Evolutionary conservation across 257 asterid genomes (phyloP).

Genomic region (Anisodus acutangulus): DNA sequence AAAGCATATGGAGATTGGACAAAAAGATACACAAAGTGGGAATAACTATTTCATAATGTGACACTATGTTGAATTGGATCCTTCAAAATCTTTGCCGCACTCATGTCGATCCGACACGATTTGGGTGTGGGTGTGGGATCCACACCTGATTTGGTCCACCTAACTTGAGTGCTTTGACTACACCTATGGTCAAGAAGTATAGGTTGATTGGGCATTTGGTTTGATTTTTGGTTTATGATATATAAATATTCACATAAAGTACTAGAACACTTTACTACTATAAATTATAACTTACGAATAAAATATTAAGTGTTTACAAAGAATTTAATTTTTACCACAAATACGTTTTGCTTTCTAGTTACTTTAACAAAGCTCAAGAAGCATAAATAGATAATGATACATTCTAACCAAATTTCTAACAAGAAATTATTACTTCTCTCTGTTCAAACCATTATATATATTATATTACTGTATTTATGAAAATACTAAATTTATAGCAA

Average conservation of each 20-base stretch:
- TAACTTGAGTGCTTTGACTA: neutral
- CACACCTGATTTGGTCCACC: neutral
- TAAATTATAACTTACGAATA: neutral
- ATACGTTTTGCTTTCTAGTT: neutral
- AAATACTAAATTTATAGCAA: neutral
- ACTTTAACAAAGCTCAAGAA: neutral
- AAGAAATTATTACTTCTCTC: neutral
- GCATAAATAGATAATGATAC: neutral
- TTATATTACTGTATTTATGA: neutral
- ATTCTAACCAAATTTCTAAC: slow-evolving; percentile 1
- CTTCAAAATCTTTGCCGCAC: neutral
- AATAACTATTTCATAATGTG: neutral
- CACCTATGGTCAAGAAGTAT: neutral
- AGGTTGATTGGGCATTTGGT: slow-evolving; percentile 9
- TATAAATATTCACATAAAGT: neutral
- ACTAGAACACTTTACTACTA: neutral
- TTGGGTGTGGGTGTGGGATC: slow-evolving; percentile 11
- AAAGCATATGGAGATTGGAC: neutral
- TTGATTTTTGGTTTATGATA: neutral
- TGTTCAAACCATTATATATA: neutral
- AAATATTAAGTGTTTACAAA: neutral
- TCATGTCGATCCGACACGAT: neutral
- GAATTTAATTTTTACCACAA: neutral
- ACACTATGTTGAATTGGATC: neutral
- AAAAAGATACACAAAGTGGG: neutral